phyloP scores from a whole-genome alignment of 371 early-diverging fungal genomes.

The Choanephora cucurbitarum region DNA sequence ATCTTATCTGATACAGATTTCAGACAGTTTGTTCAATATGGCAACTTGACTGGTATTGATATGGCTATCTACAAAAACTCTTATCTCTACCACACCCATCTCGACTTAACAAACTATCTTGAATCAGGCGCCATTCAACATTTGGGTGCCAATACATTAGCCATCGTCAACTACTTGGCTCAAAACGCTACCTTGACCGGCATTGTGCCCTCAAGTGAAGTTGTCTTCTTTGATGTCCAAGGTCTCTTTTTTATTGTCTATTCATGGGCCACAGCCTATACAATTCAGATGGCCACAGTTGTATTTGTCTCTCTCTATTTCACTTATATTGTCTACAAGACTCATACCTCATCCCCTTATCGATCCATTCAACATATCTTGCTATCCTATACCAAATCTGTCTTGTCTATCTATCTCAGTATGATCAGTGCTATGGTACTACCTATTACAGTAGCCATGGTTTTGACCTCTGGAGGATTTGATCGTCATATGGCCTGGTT shows the following conservation, averaged over 20 bases:
- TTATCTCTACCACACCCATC: slow-evolving; percentile 75
- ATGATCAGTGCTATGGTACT: slow-evolving; percentile 45
- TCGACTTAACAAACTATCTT: slow-evolving; percentile 62
- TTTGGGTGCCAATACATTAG: slow-evolving; percentile 70
- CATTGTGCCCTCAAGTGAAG: slow-evolving; percentile 55
- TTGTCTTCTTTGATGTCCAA: slow-evolving; percentile 69
- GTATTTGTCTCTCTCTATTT: slow-evolving; percentile 28
- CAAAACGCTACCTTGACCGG: slow-evolving; percentile 48
- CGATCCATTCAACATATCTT: slow-evolving; percentile 31
- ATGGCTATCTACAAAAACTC: slow-evolving; percentile 76
- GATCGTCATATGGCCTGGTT: slow-evolving; percentile 71
- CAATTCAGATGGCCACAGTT: slow-evolving; percentile 44
- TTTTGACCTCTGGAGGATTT: slow-evolving; percentile 34
- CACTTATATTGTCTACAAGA: slow-evolving; percentile 33
- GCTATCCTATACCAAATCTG: slow-evolving; percentile 36
- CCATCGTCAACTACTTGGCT: slow-evolving; percentile 59
- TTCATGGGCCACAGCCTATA: slow-evolving; percentile 57
- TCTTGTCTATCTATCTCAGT: slow-evolving; percentile 40
- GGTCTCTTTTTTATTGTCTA: slow-evolving; percentile 64
- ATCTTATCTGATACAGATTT: slow-evolving; percentile 79
- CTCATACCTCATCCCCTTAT: slow-evolving; percentile 40
- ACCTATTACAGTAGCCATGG: slow-evolving; percentile 46
- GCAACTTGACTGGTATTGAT: slow-evolving; percentile 68
- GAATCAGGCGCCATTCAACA: slow-evolving; percentile 71
- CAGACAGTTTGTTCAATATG: slow-evolving; percentile 74